A percentile compares a stretch with the other conserved stretches of the same genome.
Evolutionary conservation across 2,329 filamentous ascomycete species (phyloP).

Genomic region (Cyclaneusma minus): DNA sequence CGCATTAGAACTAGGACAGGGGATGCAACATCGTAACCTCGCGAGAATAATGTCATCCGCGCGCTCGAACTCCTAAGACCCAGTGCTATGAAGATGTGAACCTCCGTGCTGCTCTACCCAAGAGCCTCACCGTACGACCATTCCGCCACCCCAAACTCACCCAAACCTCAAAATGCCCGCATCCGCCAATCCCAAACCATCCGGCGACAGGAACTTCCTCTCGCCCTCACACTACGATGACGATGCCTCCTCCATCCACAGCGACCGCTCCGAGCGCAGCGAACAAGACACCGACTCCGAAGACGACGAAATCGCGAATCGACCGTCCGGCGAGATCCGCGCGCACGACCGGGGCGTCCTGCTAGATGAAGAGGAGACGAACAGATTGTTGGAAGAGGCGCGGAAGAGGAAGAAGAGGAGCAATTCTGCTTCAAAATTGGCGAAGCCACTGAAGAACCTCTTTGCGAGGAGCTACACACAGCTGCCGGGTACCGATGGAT

Average conservation of each 20-base stretch:
- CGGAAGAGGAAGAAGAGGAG: slow-evolving; percentile 26
- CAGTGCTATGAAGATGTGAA: too few species aligned
- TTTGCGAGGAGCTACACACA: slow-evolving; percentile 14
- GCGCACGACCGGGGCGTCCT: slow-evolving; percentile 56
- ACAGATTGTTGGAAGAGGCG: slow-evolving; percentile 39
- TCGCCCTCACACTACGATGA: slow-evolving; percentile 48
- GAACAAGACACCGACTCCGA: slow-evolving; percentile 66
- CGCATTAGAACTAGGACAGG: too few species aligned
- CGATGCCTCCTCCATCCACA: slow-evolving; percentile 51
- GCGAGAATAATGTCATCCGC: too few species aligned
- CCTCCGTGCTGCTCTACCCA: too few species aligned
- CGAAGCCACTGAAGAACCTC: slow-evolving; percentile 24
- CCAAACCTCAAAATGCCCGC: too few species aligned
- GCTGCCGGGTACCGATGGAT: slow-evolving; percentile 17
- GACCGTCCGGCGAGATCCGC: slow-evolving; percentile 54
- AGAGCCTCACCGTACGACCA: too few species aligned
- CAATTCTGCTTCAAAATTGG: slow-evolving; percentile 10
- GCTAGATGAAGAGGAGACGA: slow-evolving; percentile 60
- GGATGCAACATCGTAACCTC: too few species aligned
- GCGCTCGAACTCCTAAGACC: too few species aligned
- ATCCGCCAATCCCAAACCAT: too few species aligned
- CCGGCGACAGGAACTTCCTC: too few species aligned
- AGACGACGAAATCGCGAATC: slow-evolving; percentile 53
- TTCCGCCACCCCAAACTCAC: too few species aligned
- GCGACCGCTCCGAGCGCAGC: slow-evolving; percentile 45